phyloP scores from a whole-genome alignment of 169 alveolate species.

The Cryptosporidium meleagridis region DNA sequence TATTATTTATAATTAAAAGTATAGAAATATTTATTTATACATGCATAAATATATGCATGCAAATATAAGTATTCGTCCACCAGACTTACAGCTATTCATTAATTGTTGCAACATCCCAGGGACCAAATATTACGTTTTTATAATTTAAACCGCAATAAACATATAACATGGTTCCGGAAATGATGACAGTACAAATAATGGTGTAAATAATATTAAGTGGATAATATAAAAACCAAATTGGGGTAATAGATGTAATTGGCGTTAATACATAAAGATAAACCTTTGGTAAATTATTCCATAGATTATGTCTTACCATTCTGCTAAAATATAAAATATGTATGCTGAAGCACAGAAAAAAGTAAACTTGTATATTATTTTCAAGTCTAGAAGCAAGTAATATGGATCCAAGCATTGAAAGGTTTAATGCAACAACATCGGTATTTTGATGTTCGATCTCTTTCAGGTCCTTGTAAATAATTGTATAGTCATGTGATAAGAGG shows the following conservation, averaged over 20 bases:
- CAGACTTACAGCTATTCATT: constrained; percentile 1
- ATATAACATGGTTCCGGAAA: constrained; percentile 48
- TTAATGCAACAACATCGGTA: constrained; percentile 56
- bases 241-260: constrained; percentile 57
- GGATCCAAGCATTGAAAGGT: constrained; percentile 65
- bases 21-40: background rate
- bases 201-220: constrained; percentile 43
- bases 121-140: constrained; percentile 52
- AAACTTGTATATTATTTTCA: constrained; percentile 65
- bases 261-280: constrained; percentile 41
- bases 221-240: constrained; percentile 52
- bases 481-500: constrained; percentile 44
- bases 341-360: constrained; percentile 54
- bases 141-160: constrained; percentile 52
- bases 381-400: constrained; percentile 71
- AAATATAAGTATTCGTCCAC: background rate
- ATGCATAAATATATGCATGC: background rate
- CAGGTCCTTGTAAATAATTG: constrained; percentile 52
- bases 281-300: constrained; percentile 63
- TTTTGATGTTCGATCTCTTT: constrained; percentile 53
- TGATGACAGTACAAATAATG: constrained; percentile 40
- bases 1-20: background rate
- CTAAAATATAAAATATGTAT: constrained; percentile 58
- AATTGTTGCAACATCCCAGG: constrained; percentile 73
- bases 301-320: constrained; percentile 44